Evolutionary conservation across 176 grass and related monocot species (phyloP).

Genomic region (Hordeum vulgare): DNA sequence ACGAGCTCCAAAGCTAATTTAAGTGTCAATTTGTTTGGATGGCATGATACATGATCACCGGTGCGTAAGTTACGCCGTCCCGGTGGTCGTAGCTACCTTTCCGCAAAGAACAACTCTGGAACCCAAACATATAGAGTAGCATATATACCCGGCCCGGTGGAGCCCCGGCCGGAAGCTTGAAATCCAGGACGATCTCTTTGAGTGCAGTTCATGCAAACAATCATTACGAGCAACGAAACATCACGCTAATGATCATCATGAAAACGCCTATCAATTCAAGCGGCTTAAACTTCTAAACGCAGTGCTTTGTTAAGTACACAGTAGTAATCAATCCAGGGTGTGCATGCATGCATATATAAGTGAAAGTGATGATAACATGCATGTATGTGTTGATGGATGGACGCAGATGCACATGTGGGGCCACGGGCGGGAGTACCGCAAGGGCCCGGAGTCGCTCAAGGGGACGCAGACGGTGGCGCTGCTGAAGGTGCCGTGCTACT

Average conservation of each 20-base stretch:
- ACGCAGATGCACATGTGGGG: constrained; percentile 99
- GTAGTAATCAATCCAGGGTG: background rate
- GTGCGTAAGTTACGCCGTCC: background rate
- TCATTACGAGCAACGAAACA: background rate
- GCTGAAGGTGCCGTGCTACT: constrained; percentile 95
- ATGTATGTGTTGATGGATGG: background rate
- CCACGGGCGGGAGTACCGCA: constrained; percentile 88
- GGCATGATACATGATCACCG: background rate
- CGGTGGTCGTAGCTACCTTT: background rate
- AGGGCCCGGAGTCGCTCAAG: constrained; percentile 86
- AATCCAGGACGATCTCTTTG: background rate
- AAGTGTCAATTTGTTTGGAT: background rate
- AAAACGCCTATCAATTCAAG: background rate
- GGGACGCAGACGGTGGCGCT: constrained; percentile 67
- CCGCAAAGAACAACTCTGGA: background rate
- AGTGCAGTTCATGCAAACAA: constrained; percentile 2
- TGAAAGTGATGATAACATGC: no score
- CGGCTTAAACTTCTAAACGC: background rate
- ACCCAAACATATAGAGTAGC: background rate
- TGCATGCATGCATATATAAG: no score
- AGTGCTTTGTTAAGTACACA: background rate
- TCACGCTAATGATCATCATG: background rate
- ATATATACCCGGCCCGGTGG: background rate
- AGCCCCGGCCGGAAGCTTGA: background rate
- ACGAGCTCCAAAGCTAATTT: background rate